These are phyloP conservation scores for Dactylellina leptospora DNA, from an alignment of 2,329 filamentous ascomycete species.

Conservation along the genomic window DNA sequence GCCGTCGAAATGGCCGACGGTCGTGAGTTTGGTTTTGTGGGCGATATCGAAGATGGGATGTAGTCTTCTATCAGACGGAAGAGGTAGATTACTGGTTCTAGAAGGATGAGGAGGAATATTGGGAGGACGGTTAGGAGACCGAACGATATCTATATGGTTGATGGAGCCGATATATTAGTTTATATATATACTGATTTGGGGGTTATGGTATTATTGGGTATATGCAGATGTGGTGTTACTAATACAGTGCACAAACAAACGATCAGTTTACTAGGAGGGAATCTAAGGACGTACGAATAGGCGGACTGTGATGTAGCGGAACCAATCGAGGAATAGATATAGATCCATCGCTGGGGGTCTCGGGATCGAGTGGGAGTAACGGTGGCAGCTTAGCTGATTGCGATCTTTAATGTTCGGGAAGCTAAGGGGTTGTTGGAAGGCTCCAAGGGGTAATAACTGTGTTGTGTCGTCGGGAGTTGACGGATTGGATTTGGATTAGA, in stretches of 20 bases:
- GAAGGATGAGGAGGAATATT: slow-evolving; percentile 39
- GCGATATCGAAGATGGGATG: slow-evolving; percentile 30
- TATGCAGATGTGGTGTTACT: neutral
- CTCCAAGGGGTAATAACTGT: neutral
- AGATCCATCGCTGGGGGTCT: no score
- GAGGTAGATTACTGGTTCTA: slow-evolving; percentile 49
- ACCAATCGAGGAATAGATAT: slow-evolving; percentile 43
- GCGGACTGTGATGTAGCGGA: slow-evolving; percentile 41
- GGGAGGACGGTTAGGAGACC: slow-evolving; percentile 39
- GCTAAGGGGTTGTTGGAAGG: no score
- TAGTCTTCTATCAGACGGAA: slow-evolving; percentile 37
- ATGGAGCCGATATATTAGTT: neutral
- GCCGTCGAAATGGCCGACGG: slow-evolving; percentile 24
- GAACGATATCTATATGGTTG: slow-evolving; percentile 24
- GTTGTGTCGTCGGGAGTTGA: slow-evolving; percentile 26
- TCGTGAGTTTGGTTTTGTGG: slow-evolving; percentile 14
- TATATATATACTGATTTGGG: neutral
- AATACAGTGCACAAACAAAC: no score
- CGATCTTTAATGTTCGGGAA: no score
- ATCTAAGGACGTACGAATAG: slow-evolving; percentile 48
- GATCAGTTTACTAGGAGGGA: neutral
- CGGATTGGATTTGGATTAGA: slow-evolving; percentile 2
- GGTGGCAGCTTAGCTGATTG: neutral
- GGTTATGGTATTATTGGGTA: neutral
- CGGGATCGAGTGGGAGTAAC: no score